Percentiles rank a stretch among this genome's conserved stretches.
Evolutionary conservation across 306 rosid species (phyloP).

Genomic region (Cicer arietinum): DNA sequence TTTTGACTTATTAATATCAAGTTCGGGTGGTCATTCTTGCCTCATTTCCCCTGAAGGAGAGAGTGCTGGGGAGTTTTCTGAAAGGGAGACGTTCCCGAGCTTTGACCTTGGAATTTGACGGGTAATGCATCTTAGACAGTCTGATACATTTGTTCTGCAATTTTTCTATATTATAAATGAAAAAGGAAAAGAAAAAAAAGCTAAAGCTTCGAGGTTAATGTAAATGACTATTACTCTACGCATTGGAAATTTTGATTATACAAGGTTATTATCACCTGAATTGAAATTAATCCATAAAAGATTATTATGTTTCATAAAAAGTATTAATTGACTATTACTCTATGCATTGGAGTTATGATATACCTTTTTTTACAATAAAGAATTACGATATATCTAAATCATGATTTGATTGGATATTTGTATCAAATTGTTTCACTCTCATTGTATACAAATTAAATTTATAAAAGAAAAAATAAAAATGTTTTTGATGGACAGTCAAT

Average conservation of each 20-base stretch:
- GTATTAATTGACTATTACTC: too few relatives aligned
- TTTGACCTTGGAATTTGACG: constrained; percentile 81
- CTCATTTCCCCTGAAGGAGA: constrained; percentile 41
- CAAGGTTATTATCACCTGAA: neutral
- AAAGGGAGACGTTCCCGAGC: constrained; percentile 58
- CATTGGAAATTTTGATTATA: neutral
- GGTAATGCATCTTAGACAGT: constrained; percentile 38
- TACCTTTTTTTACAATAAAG: too few relatives aligned
- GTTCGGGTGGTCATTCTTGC: constrained; percentile 34
- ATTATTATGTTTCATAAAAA: neutral
- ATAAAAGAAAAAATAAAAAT: too few relatives aligned
- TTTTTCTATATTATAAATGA: neutral
- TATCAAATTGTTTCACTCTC: too few relatives aligned
- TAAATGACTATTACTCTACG: neutral
- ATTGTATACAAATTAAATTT: too few relatives aligned
- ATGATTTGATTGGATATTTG: too few relatives aligned
- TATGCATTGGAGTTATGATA: too few relatives aligned
- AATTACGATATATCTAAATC: too few relatives aligned
- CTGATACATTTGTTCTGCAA: neutral
- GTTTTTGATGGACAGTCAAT: too few relatives aligned
- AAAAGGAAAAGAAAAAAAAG: neutral
- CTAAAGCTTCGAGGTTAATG: neutral
- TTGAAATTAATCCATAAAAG: neutral
- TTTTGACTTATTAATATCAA: constrained; percentile 37
- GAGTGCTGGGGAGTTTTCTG: constrained; percentile 46